These are phyloP conservation scores for Thuidium tamariscinum DNA, from an alignment of 225 moss, liverwort and hornwort genomes.

Conservation along the genomic window DNA sequence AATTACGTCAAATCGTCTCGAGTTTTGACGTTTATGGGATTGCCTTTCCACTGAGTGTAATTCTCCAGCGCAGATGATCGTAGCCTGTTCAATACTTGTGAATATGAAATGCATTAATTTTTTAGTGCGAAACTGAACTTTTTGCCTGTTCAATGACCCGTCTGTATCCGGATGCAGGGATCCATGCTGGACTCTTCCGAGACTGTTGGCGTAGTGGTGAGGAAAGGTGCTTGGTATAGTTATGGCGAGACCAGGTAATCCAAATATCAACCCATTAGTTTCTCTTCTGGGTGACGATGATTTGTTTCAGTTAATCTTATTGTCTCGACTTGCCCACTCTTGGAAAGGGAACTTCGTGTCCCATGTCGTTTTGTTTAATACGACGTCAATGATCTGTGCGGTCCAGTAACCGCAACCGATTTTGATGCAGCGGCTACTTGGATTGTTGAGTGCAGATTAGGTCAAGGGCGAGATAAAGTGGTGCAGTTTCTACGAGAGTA, in stretches of 20 bases:
- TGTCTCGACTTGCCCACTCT: neutral
- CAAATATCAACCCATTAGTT: neutral
- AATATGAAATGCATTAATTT: neutral
- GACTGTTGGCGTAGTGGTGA: conserved; percentile 52
- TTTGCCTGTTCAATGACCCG: neutral
- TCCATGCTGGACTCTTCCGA: conserved; percentile 81
- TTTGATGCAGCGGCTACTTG: neutral
- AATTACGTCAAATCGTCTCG: neutral
- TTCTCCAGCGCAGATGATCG: neutral
- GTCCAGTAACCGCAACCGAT: neutral
- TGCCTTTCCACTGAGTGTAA: neutral
- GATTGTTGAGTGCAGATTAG: conserved; percentile 49
- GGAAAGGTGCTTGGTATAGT: conserved; percentile 92
- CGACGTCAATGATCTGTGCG: neutral
- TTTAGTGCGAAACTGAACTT: neutral
- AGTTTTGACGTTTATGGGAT: neutral
- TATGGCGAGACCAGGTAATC: conserved; percentile 76
- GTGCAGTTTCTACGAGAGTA: conserved; percentile 71
- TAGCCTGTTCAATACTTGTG: neutral
- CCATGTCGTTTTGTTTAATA: neutral
- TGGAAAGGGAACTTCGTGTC: neutral
- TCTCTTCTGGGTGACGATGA: neutral
- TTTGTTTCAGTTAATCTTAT: neutral
- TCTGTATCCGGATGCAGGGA: conserved; percentile 32
- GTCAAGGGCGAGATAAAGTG: conserved; percentile 87